phyloP scores from a whole-genome alignment of 139 green algal species.

The Eudorina sp. region DNA sequence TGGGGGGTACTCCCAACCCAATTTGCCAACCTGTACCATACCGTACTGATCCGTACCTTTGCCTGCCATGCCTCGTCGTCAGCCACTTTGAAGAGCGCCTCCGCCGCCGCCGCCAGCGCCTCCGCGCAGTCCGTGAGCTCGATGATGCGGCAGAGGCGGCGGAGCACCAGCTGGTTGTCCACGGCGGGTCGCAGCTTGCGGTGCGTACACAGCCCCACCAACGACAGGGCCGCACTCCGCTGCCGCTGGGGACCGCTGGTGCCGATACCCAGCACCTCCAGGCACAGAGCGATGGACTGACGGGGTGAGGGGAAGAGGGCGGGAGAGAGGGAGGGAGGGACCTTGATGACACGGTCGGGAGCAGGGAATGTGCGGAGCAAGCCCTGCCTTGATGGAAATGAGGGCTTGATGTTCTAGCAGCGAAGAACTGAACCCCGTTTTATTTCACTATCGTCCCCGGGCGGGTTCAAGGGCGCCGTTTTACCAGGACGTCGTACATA shows the following conservation, averaged over 20 bases:
- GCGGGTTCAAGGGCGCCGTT: no score
- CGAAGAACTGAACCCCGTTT: no score
- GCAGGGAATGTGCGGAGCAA: not conserved
- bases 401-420: no score
- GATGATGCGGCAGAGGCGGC: constrained; percentile 19
- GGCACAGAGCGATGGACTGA: constrained; percentile 11
- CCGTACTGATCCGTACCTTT: no score
- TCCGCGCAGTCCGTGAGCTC: not conserved
- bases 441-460: no score
- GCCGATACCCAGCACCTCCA: constrained; percentile 21
- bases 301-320: not conserved
- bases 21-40: no score
- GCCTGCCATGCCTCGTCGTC: constrained; percentile 11
- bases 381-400: no score
- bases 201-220: constrained; percentile 5
- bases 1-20: no score
- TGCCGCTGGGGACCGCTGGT: not conserved
- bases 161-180: constrained; percentile 28
- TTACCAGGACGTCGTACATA: no score
- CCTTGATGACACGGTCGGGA: no score
- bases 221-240: not conserved
- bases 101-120: not conserved
- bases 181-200: constrained; percentile 21
- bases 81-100: constrained; percentile 5
- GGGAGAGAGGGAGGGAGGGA: not conserved